Percentiles rank a stretch among this genome's conserved stretches.
These are phyloP conservation scores for Tolypocladium capitatum DNA, from an alignment of 2,329 filamentous ascomycete genomes.

Conservation along the genomic window DNA sequence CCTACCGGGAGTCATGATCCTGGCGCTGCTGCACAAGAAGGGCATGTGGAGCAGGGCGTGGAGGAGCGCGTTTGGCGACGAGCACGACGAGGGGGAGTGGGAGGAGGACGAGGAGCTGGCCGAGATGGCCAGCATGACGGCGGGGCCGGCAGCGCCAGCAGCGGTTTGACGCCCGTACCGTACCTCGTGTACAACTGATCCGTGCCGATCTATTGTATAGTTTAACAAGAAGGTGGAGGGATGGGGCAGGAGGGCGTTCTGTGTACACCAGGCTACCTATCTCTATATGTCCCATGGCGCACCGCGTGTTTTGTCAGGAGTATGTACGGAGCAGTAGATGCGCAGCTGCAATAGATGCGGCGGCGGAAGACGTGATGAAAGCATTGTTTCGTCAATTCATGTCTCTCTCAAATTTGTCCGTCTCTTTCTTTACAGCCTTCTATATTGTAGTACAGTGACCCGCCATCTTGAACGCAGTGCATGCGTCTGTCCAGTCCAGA, in stretches of 20 bases:
- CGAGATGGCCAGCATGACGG: slow-evolving; percentile 22
- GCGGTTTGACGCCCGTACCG: not conserved
- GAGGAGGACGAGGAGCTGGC: slow-evolving; percentile 40
- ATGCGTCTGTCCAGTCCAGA: not conserved
- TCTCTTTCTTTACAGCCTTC: not conserved
- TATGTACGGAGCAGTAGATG: not conserved
- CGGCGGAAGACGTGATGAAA: not conserved
- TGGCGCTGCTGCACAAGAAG: slow-evolving; percentile 88
- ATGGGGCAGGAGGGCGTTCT: not conserved
- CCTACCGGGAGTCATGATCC: slow-evolving; percentile 74
- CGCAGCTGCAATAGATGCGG: not conserved
- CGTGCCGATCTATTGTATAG: not conserved
- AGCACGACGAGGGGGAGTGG: slow-evolving; percentile 42
- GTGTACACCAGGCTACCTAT: not conserved
- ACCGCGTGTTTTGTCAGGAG: not conserved
- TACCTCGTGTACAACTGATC: not conserved
- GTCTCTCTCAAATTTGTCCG: not conserved
- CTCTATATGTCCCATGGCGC: not conserved
- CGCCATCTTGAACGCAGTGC: not conserved
- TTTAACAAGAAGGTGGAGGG: not conserved
- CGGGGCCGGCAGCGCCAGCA: not conserved
- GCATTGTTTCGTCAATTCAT: not conserved
- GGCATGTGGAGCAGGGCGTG: slow-evolving; percentile 80
- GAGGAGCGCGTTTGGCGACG: slow-evolving; percentile 48
- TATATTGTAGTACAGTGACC: not conserved